Evolutionary conservation across 306 rosid genomes (phyloP), one percentile per base, ranked within the genome.

Genomic region (Begonia peltatifolia): DNA sequence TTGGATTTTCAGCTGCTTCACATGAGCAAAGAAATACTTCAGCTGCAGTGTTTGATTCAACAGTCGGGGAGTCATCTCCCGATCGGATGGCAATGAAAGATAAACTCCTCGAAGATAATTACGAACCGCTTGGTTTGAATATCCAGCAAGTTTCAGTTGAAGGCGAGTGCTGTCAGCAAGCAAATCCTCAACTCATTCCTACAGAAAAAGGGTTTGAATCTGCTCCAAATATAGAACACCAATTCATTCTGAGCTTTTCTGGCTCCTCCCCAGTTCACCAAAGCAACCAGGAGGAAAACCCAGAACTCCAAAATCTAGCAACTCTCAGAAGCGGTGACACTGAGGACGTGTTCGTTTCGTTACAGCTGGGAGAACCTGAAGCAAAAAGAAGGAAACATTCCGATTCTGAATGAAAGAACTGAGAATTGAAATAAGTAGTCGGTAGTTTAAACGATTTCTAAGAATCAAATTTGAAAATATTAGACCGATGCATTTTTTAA

Each of bases 341-440:
- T 57, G 89, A 84, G 54, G 99, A 86, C 43, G 62, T 69, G 57
- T 72, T 62, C 46, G 87, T 83, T 64, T 74, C 84, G 6, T 74
- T 90, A 73, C 82, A 75, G 67, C 70, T 90, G 67, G 99, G 99
- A 23, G 94, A 81, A 69, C 82, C 87, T 9, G 84, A 74, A 63
- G 52, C 71, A 12, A 90, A 90, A 74, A 80, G 90, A 69, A 71
- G 86, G 68, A 90, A 77, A 64, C 75, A 67, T 58, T 72, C 64
- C 18, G 65, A 52, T 63, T 63, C 75, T 1, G 8, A 30, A 30
- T 30, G 9, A 30, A 30, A 5, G 9, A 7, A 30, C 38, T 3
- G 38, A 5, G 8, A 9, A 30, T 30, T 7, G 38, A 30, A 30
- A 30, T 30, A 30, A 4, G 6, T 30, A 30, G 1, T 30, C 38